Evolutionary conservation across 2,329 filamentous ascomycete species (phyloP).

Genomic region (Sordariomycetes sp.): DNA sequence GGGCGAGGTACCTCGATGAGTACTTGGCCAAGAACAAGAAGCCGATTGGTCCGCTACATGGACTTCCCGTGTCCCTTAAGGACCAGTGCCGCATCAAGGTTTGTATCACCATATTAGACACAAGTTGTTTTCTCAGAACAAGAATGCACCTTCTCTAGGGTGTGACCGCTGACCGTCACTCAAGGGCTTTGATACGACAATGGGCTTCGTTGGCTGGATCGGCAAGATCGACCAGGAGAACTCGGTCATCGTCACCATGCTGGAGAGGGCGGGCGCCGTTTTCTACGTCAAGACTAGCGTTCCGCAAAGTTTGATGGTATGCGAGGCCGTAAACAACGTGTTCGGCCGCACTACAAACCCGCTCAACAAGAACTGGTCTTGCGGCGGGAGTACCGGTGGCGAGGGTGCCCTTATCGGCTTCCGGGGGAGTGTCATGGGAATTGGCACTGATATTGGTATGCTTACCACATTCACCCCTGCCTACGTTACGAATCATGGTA

Average conservation of each 20-base stretch:
- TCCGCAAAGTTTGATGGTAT: slow-evolving; percentile 39
- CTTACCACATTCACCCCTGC: neutral
- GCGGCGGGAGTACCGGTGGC: slow-evolving; percentile 54
- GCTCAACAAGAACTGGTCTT: slow-evolving; percentile 41
- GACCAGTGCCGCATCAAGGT: slow-evolving; percentile 25
- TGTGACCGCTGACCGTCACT: slow-evolving; percentile 32
- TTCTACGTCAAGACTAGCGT: slow-evolving; percentile 60
- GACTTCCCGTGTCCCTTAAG: slow-evolving; percentile 34
- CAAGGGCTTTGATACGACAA: slow-evolving; percentile 20
- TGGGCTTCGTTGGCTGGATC: slow-evolving; percentile 33
- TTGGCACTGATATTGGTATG: slow-evolving; percentile 26
- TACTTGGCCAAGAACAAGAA: slow-evolving; percentile 21
- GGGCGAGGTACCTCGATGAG: slow-evolving; percentile 24
- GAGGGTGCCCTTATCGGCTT: slow-evolving; percentile 25
- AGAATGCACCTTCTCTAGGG: no score
- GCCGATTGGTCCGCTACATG: slow-evolving; percentile 45
- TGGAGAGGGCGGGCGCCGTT: slow-evolving; percentile 34
- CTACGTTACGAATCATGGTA: neutral
- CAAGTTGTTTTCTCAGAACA: no score
- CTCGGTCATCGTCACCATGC: slow-evolving; percentile 36
- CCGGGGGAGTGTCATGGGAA: slow-evolving; percentile 23
- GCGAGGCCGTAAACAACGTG: slow-evolving; percentile 51
- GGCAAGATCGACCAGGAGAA: slow-evolving; percentile 1
- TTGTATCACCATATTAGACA: slow-evolving; percentile 14
- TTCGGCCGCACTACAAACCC: slow-evolving; percentile 52